Percentiles rank a stretch among this genome's conserved stretches.
Evolutionary conservation across 1,284 basidiomycete species (phyloP).

Genomic region (Cutaneotrichosporon mucoides): DNA sequence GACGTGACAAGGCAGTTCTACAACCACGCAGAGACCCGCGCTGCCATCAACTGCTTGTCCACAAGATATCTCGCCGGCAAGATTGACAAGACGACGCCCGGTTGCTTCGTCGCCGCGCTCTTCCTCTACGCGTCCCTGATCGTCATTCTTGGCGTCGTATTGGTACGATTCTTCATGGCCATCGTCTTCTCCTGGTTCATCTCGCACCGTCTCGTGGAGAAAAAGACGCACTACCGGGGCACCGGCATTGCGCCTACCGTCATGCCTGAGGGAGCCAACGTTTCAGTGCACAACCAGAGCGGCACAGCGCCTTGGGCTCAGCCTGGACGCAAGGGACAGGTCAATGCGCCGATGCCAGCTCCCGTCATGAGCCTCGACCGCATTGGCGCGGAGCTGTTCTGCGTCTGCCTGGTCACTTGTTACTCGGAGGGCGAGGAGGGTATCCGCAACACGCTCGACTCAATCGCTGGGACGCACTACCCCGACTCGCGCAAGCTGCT

Average conservation of each 20-base stretch:
- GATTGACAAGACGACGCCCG: slow-evolving; percentile 94
- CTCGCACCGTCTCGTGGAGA: slow-evolving; percentile 68
- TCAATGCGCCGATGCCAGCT: slow-evolving; percentile 34
- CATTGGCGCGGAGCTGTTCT: slow-evolving; percentile 90
- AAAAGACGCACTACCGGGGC: slow-evolving; percentile 63
- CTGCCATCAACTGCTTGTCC: slow-evolving; percentile 71
- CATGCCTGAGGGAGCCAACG: slow-evolving; percentile 89
- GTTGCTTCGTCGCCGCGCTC: slow-evolving; percentile 85
- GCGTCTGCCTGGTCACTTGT: slow-evolving; percentile 92
- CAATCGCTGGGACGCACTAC: slow-evolving; percentile 84
- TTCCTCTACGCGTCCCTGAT: slow-evolving; percentile 89
- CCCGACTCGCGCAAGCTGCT: slow-evolving; percentile 87
- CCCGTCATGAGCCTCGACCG: slow-evolving; percentile 75
- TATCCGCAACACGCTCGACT: slow-evolving; percentile 84
- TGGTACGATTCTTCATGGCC: slow-evolving; percentile 93
- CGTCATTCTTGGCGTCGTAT: slow-evolving; percentile 83
- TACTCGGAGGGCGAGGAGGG: slow-evolving; percentile 97
- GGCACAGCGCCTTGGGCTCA: slow-evolving; percentile 90
- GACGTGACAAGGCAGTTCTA: slow-evolving; percentile 86
- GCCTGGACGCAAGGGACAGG: neutral
- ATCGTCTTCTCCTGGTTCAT: slow-evolving; percentile 96
- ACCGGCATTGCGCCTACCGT: slow-evolving; percentile 87
- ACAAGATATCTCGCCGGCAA: slow-evolving; percentile 86
- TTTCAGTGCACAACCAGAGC: slow-evolving; percentile 77
- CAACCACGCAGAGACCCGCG: slow-evolving; percentile 62